Conservation (phyloP, 768 basidiomycete genomes). For the Rhodotorula kratochvilovae region DNA sequence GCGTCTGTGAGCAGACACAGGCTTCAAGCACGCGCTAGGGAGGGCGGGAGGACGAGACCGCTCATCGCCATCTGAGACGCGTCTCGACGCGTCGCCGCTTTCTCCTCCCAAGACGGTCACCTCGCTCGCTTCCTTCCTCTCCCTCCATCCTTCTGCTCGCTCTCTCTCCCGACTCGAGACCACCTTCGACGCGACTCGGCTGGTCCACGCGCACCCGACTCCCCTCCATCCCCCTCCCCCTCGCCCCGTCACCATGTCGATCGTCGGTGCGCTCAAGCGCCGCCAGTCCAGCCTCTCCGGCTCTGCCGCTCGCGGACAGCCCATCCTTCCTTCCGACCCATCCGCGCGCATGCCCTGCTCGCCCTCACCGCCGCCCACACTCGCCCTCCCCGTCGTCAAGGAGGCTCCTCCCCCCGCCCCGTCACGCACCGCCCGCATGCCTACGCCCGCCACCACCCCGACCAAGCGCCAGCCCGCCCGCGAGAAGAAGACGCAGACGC, state of each 20-base stretch:
- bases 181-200: neutral
- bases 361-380: neutral
- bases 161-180: neutral
- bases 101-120: too few relatives aligned
- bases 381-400: neutral
- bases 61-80: too few relatives aligned
- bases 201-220: neutral
- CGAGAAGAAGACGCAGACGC: too few relatives aligned
- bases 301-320: neutral
- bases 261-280: neutral
- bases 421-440: neutral
- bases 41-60: too few relatives aligned
- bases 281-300: neutral
- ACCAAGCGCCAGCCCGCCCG: neutral
- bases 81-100: too few relatives aligned
- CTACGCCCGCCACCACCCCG: neutral
- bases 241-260: neutral
- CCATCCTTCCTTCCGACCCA: neutral
- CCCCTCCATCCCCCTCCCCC: neutral
- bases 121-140: neutral
- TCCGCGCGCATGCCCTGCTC: neutral
- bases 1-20: too few relatives aligned
- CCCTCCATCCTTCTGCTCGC: neutral
- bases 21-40: too few relatives aligned
- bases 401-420: neutral